phyloP scores from a whole-genome alignment of 305 asterid genomes.

The Fraxinus nigra region DNA sequence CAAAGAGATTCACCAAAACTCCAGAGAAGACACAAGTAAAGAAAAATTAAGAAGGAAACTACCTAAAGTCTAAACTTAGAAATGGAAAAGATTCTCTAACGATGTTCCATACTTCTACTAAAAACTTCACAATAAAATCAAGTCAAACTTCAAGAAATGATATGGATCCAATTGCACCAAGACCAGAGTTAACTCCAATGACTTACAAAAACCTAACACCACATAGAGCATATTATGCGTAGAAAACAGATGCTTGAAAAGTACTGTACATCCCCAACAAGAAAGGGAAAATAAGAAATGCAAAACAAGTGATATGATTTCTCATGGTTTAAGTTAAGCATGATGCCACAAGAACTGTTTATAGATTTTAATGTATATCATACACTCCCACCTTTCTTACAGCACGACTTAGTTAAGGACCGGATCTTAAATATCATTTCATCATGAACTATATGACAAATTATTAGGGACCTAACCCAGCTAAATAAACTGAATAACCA shows the following conservation, averaged over 20 bases:
- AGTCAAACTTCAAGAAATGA: background rate
- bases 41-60: background rate
- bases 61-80: background rate
- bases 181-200: background rate
- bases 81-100: background rate
- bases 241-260: background rate
- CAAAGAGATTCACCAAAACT: background rate
- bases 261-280: background rate
- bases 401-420: background rate
- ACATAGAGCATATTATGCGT: background rate
- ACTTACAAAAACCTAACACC: background rate
- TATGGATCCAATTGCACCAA: background rate
- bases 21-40: background rate
- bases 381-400: background rate
- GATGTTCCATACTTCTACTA: background rate
- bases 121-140: background rate
- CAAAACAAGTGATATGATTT: background rate
- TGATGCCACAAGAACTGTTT: background rate
- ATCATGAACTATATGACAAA: background rate
- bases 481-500: background rate
- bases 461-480: background rate
- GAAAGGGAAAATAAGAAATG: background rate
- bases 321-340: background rate
- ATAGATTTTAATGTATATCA: background rate
- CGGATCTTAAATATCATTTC: background rate